phyloP scores from a whole-genome alignment of 192 early-diverging fungal genomes.

The Funneliformis geosporum region DNA sequence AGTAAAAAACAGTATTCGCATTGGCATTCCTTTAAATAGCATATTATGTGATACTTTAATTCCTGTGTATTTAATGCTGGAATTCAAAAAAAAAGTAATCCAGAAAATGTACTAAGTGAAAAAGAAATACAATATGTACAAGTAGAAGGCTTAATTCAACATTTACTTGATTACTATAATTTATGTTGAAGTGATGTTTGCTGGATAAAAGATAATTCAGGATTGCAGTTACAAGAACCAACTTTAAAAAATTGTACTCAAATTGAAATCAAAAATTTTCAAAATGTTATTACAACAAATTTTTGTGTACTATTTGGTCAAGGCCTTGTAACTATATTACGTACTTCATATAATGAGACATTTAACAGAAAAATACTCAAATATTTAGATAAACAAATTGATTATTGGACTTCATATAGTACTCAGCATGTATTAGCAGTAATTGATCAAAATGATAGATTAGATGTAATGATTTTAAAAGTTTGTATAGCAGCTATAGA shows the following conservation, averaged over 20 bases:
- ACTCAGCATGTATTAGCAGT: background rate
- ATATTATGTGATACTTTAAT: background rate
- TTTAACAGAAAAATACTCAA: background rate
- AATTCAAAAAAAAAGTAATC: background rate
- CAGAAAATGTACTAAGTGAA: background rate
- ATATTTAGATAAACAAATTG: too few relatives aligned
- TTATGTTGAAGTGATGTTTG: background rate
- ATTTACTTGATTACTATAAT: background rate
- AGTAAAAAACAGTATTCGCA: too few relatives aligned
- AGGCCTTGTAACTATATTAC: background rate
- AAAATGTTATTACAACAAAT: background rate
- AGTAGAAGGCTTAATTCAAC: background rate
- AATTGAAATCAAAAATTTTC: background rate
- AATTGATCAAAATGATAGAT: background rate
- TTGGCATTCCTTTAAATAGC: too few relatives aligned
- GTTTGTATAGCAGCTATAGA: background rate
- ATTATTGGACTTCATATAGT: too few relatives aligned
- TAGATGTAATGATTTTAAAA: background rate
- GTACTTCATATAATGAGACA: background rate
- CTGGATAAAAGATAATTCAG: constrained; percentile 2
- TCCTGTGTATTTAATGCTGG: background rate
- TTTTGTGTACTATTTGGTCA: background rate
- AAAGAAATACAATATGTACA: background rate
- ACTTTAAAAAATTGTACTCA: background rate
- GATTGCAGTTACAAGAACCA: background rate